phyloP scores from a whole-genome alignment of 208 protist genomes.

The Trypanosomatidae sp. region DNA sequence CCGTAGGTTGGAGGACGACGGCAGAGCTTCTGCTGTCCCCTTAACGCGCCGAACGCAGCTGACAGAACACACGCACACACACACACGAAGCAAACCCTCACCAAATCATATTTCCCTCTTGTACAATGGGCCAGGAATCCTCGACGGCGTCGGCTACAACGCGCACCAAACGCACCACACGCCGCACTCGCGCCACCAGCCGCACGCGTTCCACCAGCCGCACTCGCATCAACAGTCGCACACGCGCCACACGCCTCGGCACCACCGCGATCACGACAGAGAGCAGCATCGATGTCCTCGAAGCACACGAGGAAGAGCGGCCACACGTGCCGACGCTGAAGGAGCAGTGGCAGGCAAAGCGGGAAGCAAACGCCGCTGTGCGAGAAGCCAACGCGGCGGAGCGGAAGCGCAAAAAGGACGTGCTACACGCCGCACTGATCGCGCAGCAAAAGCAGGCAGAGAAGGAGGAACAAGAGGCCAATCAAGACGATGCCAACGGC shows the following conservation, averaged over 20 bases:
- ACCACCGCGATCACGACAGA: background rate
- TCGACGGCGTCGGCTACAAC: no score
- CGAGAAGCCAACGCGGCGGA: slow-evolving; percentile 21
- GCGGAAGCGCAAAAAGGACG: slow-evolving; percentile 25
- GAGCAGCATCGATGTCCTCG: background rate
- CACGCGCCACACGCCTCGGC: background rate
- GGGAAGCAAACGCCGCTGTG: slow-evolving; percentile 11
- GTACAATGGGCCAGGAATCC: no score
- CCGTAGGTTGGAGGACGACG: background rate
- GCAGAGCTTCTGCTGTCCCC: no score
- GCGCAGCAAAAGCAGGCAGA: slow-evolving; percentile 24
- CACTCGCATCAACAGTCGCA: background rate
- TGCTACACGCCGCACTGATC: slow-evolving; percentile 12
- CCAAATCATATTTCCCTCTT: background rate
- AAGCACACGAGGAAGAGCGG: slow-evolving; percentile 2
- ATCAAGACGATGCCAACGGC: background rate
- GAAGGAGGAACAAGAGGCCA: background rate
- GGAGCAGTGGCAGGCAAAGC: slow-evolving; percentile 26
- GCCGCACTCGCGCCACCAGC: background rate
- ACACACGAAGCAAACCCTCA: background rate
- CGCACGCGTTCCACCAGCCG: background rate
- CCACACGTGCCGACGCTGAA: slow-evolving; percentile 19
- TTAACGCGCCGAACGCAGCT: background rate
- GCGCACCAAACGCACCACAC: background rate
- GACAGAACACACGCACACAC: background rate